These are phyloP conservation scores for Hortiboletus campestris DNA, from an alignment of 768 basidiomycete species.

Conservation along the genomic window DNA sequence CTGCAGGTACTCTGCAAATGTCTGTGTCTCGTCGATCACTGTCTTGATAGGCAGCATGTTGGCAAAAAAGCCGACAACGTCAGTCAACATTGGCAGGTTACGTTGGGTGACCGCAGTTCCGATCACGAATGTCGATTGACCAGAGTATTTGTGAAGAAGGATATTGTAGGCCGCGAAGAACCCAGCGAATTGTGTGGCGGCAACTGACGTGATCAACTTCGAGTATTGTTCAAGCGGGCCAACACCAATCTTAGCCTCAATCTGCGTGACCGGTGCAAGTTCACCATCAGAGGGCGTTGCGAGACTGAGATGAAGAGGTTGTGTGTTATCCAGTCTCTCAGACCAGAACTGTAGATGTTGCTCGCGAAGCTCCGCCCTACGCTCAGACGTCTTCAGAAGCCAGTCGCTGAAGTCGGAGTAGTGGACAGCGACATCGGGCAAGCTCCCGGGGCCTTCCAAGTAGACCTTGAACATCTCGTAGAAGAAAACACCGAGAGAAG, in stretches of 20 bases:
- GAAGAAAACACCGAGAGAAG: conserved; percentile 31
- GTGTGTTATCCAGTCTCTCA: conserved; percentile 13
- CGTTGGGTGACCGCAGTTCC: conserved; percentile 33
- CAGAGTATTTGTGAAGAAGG: conserved; percentile 35
- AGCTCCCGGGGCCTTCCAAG: conserved; percentile 24
- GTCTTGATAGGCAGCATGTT: conserved; percentile 33
- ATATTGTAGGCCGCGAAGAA: conserved; percentile 34
- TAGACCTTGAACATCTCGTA: conserved; percentile 30
- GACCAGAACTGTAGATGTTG: conserved; percentile 28
- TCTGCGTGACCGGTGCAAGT: conserved; percentile 30
- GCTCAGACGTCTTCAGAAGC: conserved; percentile 29
- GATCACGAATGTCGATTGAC: conserved; percentile 27
- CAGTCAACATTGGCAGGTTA: conserved; percentile 25
- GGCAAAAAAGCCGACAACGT: conserved; percentile 32
- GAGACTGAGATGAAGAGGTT: conserved; percentile 23
- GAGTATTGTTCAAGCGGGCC: conserved; percentile 20
- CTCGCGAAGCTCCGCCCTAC: conserved; percentile 25
- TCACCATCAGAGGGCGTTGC: conserved; percentile 26
- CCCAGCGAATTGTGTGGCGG: conserved; percentile 27
- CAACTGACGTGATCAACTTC: conserved; percentile 15
- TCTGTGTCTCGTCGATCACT: conserved; percentile 20
- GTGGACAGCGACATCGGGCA: conserved; percentile 23
- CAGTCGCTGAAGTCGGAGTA: conserved; percentile 24
- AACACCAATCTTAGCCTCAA: conserved; percentile 22
- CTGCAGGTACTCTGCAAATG: conserved; percentile 25